These are phyloP conservation scores for Kazachstania taianensis DNA, from an alignment of 805 yeast species.

Conservation along the genomic window DNA sequence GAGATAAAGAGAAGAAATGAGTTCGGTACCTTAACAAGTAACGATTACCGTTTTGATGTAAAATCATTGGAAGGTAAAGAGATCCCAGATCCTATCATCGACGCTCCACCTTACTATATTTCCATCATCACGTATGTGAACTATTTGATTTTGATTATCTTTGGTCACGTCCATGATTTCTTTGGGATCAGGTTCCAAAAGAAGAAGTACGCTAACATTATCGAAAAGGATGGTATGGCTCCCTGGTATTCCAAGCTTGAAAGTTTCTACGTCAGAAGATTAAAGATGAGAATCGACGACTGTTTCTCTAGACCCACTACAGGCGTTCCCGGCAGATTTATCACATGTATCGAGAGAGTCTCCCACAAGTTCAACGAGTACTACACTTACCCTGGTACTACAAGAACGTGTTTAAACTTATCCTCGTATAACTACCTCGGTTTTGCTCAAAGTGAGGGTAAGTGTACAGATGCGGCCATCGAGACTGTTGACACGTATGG, in stretches of 20 bases:
- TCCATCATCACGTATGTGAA: slow-evolving; percentile 75
- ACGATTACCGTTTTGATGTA: slow-evolving; percentile 55
- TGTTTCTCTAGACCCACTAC: slow-evolving; percentile 94
- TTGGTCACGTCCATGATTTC: slow-evolving; percentile 88
- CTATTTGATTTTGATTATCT: slow-evolving; percentile 71
- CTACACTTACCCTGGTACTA: slow-evolving; percentile 66
- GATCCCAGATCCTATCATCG: slow-evolving; percentile 50
- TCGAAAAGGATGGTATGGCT: slow-evolving; percentile 82
- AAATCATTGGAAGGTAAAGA: slow-evolving; percentile 46
- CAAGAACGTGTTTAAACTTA: slow-evolving; percentile 70
- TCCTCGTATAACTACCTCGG: slow-evolving; percentile 92
- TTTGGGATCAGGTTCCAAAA: slow-evolving; percentile 68
- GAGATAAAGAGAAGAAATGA: slow-evolving; percentile 47
- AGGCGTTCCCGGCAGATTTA: slow-evolving; percentile 93
- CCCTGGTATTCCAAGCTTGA: slow-evolving; percentile 95
- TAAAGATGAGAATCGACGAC: slow-evolving; percentile 85
- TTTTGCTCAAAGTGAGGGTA: slow-evolving; percentile 90
- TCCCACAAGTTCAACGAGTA: slow-evolving; percentile 55
- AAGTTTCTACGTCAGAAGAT: slow-evolving; percentile 83
- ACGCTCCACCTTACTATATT: slow-evolving; percentile 79
- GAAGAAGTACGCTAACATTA: slow-evolving; percentile 50
- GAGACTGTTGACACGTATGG: slow-evolving; percentile 60
- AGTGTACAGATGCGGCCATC: slow-evolving; percentile 73
- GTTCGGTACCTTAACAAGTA: slow-evolving; percentile 59
- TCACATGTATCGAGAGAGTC: slow-evolving; percentile 69